Conservation (phyloP, 306 rosid species). For the Potentilla sterilis region DNA sequence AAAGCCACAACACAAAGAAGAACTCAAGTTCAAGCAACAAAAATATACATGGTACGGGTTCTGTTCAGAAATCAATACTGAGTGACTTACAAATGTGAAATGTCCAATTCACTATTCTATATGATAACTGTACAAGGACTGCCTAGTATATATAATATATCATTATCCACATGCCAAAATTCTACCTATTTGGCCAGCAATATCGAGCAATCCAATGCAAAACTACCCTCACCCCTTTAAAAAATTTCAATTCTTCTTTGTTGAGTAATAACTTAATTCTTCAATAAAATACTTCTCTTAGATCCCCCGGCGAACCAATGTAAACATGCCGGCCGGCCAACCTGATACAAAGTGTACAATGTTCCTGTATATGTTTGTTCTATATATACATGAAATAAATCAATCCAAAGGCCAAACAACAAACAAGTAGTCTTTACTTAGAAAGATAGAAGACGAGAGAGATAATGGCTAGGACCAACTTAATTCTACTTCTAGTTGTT, state of each 20-base stretch:
- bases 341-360: background rate
- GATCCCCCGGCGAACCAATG: background rate
- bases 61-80: background rate
- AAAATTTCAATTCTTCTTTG: too few species aligned
- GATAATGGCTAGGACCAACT: background rate
- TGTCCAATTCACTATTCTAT: background rate
- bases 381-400: background rate
- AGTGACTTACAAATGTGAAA: background rate
- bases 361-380: background rate
- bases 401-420: background rate
- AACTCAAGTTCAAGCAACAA: too few species aligned
- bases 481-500: slow-evolving; percentile 2
- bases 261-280: too few species aligned
- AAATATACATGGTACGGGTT: background rate
- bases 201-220: background rate
- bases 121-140: background rate
- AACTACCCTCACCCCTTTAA: too few species aligned
- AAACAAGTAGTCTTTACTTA: background rate
- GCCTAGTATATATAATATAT: background rate
- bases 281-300: too few species aligned
- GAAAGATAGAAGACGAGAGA: background rate
- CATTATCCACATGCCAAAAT: background rate
- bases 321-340: background rate
- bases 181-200: background rate
- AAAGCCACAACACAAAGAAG: background rate